Base-by-base conservation (phyloP, 2,329 filamentous ascomycete genomes). In the Fusarium sp. region DNA sequence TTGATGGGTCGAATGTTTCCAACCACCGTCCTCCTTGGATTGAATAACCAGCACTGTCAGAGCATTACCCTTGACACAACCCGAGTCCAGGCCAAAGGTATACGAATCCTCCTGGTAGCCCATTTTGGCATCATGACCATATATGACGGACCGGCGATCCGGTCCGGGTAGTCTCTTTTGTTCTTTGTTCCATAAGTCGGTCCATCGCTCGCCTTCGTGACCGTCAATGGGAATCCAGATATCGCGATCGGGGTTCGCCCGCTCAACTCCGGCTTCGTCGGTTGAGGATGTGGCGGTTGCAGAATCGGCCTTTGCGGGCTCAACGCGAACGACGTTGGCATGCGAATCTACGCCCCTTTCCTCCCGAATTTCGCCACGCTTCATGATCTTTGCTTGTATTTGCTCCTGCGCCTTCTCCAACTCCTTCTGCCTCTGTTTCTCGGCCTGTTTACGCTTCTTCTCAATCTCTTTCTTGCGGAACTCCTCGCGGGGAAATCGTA, bases 71-170 rank as follows among this genome's bases (percentile, higher is more conserved):
- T 84, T 85, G 4, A 92, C 87, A 73, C 95, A 98, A 0, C 88
- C 89, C 1, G 90, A 91, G 75, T 98, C 95, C 42, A 98, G 79
- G 0, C 95, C 95, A 70, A 93, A 91, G 4, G 89, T 91, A 75
- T 91, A 96, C 44, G 83, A 80, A 45, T 85, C 69, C 56, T 80
- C 65, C 29, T 69, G 71, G 45, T 96, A 82, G 0, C 92, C 93
- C 3, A 78, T 77, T 69, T 88, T 88, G 19, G 92, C 85, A 72
- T 97, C 92, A 72, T 98, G 94, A 6, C 93, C 93, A 75, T 96
- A 97, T 53, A 96, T 82, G 36, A 96, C 89, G 1, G 90, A 92
- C 36, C 80, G 84, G 9, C 84, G 79, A 27, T 75, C 65, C 11
- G 60, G 43, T 25, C 69, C 60, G 41, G 55, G 58, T 3, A 72